Evolutionary conservation across 2,329 filamentous ascomycete genomes (phyloP).

Genomic region (Colletotrichum lindemuthianum): DNA sequence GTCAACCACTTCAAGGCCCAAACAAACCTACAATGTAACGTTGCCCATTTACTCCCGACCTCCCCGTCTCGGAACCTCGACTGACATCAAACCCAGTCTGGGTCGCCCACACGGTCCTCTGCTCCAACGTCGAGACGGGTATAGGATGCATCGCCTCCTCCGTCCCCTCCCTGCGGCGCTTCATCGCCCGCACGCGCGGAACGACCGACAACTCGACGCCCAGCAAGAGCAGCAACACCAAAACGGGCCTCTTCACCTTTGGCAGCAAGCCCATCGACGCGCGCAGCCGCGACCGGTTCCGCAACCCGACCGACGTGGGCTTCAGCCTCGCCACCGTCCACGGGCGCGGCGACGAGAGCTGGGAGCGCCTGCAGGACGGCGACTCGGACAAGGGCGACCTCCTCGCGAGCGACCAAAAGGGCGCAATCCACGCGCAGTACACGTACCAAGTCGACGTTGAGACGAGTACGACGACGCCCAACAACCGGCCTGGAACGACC

Average conservation of each 20-base stretch:
- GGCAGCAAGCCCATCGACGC: slow-evolving; percentile 32
- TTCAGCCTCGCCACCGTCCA: slow-evolving; percentile 33
- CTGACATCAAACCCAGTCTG: slow-evolving; percentile 20
- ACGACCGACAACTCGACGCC: slow-evolving; percentile 27
- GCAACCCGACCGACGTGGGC: slow-evolving; percentile 33
- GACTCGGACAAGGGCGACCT: slow-evolving; percentile 35
- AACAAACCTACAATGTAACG: slow-evolving; percentile 31
- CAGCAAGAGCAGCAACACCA: slow-evolving; percentile 16
- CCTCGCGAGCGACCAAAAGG: slow-evolving; percentile 14
- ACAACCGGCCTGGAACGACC: background rate
- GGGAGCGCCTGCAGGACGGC: slow-evolving; percentile 35
- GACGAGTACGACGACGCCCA: slow-evolving; percentile 3
- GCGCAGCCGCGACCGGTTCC: slow-evolving; percentile 26
- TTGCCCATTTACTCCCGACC: too few species aligned
- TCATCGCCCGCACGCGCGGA: slow-evolving; percentile 31
- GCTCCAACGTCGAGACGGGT: slow-evolving; percentile 39
- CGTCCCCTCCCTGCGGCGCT: slow-evolving; percentile 35
- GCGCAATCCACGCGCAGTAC: slow-evolving; percentile 33
- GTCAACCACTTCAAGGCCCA: slow-evolving; percentile 37
- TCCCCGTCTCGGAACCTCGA: background rate
- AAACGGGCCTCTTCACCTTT: slow-evolving; percentile 27
- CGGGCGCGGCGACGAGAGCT: slow-evolving; percentile 30
- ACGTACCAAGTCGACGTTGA: slow-evolving; percentile 33
- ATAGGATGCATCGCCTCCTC: slow-evolving; percentile 39
- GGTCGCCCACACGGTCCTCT: slow-evolving; percentile 37